Base-by-base conservation (phyloP, 164 flowering plant genomes). In the Echeveria elegans region DNA sequence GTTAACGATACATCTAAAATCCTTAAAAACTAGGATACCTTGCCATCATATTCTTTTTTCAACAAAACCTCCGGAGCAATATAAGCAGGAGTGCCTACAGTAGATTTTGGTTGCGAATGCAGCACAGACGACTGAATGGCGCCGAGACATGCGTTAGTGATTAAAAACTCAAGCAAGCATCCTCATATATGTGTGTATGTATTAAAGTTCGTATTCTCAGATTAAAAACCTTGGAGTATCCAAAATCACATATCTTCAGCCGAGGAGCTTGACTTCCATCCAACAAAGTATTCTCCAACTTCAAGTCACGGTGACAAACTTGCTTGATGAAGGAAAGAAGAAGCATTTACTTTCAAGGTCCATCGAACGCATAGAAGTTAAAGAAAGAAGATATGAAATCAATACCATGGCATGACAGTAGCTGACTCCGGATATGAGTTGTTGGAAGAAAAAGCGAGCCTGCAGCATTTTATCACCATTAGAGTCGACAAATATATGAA, bases 251-350 rank as follows among this genome's bases (percentile, higher is more conserved):
- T 65, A 92, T 89, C 79, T 92, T 92, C 67, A 92, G 70, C 48
- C 94, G 92, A 48, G 97, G 97, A 63, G 95, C 95, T 0, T 85
- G 84, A 71, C 96, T 92, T 73, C 97, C 97, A 82, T 92, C 97
- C 70, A 92, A 72, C 66, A 92, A 78, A 37, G 97, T 92, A 69
- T 92, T 89, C 72, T 92, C 97, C 74, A 92, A 72, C 73, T 92
- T 92, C 80, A 92, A 74, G 75, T 92, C 96, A 28, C 97, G 94
- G 66, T 92, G 97, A 56, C 97, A 92, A 45, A 92, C 85, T 92
- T 92, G 88, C 98, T 92, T 74, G 77, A 84, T 21, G 24, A 68
- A 56, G 68, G 43, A 71, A 71, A 45, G 40, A n/a, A 50, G 24
- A 31, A 34, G 3, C 24, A 32, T 14, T 59, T 24, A 52, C 4